phyloP scores from a whole-genome alignment of 1,284 basidiomycete genomes.

The Rhodotorula glutinis region DNA sequence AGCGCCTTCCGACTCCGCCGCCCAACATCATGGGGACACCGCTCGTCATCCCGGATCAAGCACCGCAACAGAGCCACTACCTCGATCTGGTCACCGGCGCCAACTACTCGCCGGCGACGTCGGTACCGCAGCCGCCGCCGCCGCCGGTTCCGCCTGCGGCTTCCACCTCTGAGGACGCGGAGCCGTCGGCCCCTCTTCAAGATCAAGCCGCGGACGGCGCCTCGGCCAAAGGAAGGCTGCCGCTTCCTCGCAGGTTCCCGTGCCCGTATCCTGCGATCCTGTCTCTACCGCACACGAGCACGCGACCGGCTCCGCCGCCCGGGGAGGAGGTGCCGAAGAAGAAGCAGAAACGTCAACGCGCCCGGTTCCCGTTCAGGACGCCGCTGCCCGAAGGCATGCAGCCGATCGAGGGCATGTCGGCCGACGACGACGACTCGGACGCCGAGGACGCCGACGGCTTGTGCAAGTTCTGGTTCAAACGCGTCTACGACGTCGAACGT shows the following conservation, averaged over 20 bases:
- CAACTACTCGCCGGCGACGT: slow-evolving; percentile 17
- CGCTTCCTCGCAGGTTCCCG: slow-evolving; percentile 6
- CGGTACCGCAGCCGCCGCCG: background rate
- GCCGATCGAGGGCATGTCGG: background rate
- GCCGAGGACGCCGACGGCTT: slow-evolving; percentile 9
- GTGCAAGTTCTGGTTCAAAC: slow-evolving; percentile 32
- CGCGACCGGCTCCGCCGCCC: background rate
- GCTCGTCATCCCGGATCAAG: too few species aligned
- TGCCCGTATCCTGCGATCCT: slow-evolving; percentile 35
- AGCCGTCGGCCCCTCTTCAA: background rate
- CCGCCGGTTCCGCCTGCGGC: background rate
- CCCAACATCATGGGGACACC: background rate
- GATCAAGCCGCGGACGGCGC: background rate
- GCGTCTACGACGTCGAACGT: slow-evolving; percentile 37
- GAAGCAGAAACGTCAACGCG: background rate
- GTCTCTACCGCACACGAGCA: slow-evolving; percentile 14
- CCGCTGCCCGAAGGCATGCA: too few species aligned
- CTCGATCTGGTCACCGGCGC: slow-evolving; percentile 32
- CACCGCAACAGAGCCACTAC: background rate
- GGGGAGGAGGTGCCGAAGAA: background rate
- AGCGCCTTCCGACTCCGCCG: background rate
- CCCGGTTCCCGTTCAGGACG: too few species aligned
- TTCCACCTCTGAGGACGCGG: background rate
- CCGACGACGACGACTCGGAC: background rate
- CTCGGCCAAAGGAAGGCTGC: background rate